phyloP scores from a whole-genome alignment of 192 early-diverging fungal species.

The Gryganskiella cystojenkinii region DNA sequence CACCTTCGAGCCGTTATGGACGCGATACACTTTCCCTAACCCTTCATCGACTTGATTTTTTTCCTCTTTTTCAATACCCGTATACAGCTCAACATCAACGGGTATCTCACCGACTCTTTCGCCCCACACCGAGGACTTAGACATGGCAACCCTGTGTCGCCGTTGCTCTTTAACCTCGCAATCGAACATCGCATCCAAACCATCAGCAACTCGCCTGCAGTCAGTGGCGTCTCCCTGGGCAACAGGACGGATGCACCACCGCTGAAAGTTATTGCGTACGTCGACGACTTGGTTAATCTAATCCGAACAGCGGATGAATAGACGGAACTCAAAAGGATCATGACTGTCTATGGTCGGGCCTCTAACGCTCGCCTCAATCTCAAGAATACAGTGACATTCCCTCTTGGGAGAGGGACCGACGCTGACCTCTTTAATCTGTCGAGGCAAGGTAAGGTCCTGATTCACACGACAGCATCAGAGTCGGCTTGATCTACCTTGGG shows the following conservation, averaged over 20 bases:
- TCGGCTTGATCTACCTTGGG: slow-evolving; percentile 2
- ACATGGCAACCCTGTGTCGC: too few relatives aligned
- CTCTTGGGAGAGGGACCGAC: neutral
- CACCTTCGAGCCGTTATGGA: too few relatives aligned
- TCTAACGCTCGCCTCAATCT: slow-evolving; percentile 40
- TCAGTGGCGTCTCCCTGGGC: neutral
- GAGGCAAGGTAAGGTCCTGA: neutral
- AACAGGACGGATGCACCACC: neutral
- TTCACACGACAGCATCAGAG: neutral
- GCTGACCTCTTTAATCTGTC: neutral
- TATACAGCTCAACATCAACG: too few relatives aligned
- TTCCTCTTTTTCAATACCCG: too few relatives aligned
- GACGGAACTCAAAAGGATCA: neutral
- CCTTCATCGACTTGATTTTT: too few relatives aligned
- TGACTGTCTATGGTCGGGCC: slow-evolving; percentile 13
- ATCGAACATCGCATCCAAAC: slow-evolving; percentile 32
- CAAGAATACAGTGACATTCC: slow-evolving; percentile 32
- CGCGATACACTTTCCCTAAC: too few relatives aligned
- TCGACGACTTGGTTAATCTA: slow-evolving; percentile 20
- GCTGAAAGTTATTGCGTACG: slow-evolving; percentile 28
- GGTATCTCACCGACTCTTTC: too few relatives aligned
- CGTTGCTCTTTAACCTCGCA: slow-evolving; percentile 35
- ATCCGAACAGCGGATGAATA: slow-evolving; percentile 9
- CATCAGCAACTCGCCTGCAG: neutral
- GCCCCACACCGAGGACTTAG: too few relatives aligned